phyloP scores from a whole-genome alignment of 176 grass and related monocot species.

The Zizania latifolia region DNA sequence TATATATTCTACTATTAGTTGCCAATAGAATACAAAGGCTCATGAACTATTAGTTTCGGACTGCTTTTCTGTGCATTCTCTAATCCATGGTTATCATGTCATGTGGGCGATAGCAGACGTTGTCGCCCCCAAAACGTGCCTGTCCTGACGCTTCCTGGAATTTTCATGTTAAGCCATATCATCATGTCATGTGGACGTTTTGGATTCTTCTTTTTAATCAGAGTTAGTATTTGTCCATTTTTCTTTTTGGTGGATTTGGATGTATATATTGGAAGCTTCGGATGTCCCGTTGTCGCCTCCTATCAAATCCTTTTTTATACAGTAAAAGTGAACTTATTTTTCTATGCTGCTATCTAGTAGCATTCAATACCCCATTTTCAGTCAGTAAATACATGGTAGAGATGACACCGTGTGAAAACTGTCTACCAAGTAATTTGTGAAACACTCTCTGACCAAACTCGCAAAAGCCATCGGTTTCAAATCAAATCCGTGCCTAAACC shows the following conservation, averaged over 20 bases:
- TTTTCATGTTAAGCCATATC: neutral
- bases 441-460: no score
- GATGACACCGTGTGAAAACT: no score
- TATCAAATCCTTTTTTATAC: neutral
- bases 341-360: neutral
- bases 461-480: no score
- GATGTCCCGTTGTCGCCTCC: neutral
- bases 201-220: neutral
- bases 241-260: neutral
- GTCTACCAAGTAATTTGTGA: no score
- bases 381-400: no score
- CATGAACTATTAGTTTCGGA: neutral
- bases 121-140: neutral
- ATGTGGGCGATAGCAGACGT: neutral
- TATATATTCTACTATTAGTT: no score
- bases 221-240: neutral
- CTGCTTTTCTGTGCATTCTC: neutral
- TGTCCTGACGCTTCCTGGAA: neutral
- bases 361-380: neutral
- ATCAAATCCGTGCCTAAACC: no score
- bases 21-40: no score
- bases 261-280: constrained; percentile 3
- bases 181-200: neutral
- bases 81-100: neutral
- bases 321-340: neutral